These are phyloP conservation scores for Fusarium sp. DNA, from an alignment of 2,329 filamentous ascomycete genomes.

Conservation along the genomic window DNA sequence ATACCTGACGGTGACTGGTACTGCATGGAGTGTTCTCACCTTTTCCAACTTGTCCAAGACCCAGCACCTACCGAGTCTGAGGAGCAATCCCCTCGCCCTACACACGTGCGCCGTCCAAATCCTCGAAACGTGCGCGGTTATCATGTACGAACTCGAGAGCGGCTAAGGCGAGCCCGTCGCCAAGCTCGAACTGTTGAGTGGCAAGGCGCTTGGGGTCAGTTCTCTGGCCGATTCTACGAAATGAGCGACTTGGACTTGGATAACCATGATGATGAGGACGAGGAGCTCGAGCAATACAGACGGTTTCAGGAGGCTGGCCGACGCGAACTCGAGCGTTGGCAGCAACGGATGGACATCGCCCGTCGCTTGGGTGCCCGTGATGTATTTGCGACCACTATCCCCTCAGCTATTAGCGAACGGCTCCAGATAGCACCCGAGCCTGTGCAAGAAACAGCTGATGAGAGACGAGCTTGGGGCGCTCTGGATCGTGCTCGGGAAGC, in stretches of 20 bases:
- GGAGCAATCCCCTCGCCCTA: conserved; percentile 52
- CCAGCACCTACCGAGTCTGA: conserved; percentile 52
- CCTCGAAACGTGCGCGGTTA: conserved; percentile 53
- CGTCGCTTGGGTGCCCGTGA: conserved; percentile 81
- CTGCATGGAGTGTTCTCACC: conserved; percentile 82
- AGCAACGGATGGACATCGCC: conserved; percentile 85
- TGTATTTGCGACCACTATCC: conserved; percentile 75
- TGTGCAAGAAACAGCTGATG: conserved; percentile 78
- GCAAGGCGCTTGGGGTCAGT: conserved; percentile 85
- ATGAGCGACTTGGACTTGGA: conserved; percentile 60
- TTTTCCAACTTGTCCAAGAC: conserved; percentile 57
- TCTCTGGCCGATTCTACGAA: conserved; percentile 73
- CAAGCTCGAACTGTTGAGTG: conserved; percentile 83
- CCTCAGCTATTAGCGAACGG: conserved; percentile 71
- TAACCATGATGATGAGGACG: conserved; percentile 71
- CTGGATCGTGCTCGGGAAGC: conserved; percentile 86
- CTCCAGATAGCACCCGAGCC: conserved; percentile 70
- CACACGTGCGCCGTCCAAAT: conserved; percentile 50
- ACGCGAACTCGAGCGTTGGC: conserved; percentile 79
- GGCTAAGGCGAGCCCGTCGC: conserved; percentile 67
- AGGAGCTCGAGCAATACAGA: conserved; percentile 73
- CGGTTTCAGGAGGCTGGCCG: conserved; percentile 68
- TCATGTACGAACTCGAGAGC: conserved; percentile 68
- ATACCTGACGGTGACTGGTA: conserved; percentile 88
- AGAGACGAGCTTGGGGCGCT: conserved; percentile 88